A percentile compares a stretch with the other conserved stretches of the same genome.
phyloP scores from a whole-genome alignment of 106 monocot genomes.

The Allium fistulosum region DNA sequence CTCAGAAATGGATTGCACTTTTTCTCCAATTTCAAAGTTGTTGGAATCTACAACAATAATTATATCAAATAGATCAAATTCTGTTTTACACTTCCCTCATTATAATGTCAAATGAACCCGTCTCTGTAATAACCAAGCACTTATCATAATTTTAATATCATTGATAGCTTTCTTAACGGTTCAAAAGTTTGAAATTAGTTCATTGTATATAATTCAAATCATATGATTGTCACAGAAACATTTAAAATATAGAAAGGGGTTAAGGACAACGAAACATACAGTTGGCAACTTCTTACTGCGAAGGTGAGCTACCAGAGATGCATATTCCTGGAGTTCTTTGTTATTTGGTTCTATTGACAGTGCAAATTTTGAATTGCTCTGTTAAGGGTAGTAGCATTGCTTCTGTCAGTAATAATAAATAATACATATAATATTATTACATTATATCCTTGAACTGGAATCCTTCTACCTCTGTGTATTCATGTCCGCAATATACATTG shows the following conservation, averaged over 20 bases:
- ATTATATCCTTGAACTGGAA: background rate
- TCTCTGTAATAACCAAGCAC: too few species aligned
- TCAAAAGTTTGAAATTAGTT: too few species aligned
- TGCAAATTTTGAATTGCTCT: constrained; percentile 96
- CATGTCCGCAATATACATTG: constrained; percentile 87
- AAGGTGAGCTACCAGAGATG: constrained; percentile 46
- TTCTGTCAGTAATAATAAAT: background rate
- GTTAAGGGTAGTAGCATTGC: background rate
- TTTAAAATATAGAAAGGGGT: background rate
- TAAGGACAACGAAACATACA: constrained; percentile 29
- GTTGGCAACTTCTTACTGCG: constrained; percentile 76
- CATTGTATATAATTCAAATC: background rate
- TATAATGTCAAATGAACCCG: too few species aligned
- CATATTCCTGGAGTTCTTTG: constrained; percentile 63
- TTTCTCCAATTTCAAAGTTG: constrained; percentile 77
- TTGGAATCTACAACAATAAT: constrained; percentile 53
- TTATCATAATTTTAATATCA: too few species aligned
- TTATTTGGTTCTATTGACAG: constrained; percentile 81
- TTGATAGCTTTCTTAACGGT: too few species aligned
- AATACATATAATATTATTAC: too few species aligned
- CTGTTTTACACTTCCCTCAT: too few species aligned
- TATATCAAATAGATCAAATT: background rate
- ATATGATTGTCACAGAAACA: background rate
- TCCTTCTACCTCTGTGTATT: constrained; percentile 69
- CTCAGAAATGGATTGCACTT: constrained; percentile 84